A percentile compares a stretch with the other conserved stretches of the same genome.
Conservation (phyloP, 1,139 yeast genomes). For the Geotrichum europaeum region DNA sequence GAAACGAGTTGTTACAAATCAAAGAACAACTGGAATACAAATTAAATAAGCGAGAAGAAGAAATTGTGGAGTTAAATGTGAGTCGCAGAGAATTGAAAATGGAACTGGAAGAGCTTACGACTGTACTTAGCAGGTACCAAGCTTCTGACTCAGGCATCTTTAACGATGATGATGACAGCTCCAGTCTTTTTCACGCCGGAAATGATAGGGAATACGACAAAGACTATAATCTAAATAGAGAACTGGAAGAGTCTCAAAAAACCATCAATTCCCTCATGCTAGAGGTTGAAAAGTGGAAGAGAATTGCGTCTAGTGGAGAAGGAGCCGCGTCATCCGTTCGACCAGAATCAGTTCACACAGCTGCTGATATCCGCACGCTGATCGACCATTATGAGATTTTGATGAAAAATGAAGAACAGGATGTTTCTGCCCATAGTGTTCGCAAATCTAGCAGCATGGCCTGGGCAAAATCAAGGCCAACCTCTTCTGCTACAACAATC, state of each 20-base stretch:
- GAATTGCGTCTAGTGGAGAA: not conserved
- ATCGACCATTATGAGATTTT: slow-evolving; percentile 17
- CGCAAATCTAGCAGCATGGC: not conserved
- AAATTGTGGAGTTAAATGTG: not conserved
- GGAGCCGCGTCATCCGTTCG: not conserved
- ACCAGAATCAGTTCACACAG: not conserved
- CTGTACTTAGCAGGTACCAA: not conserved
- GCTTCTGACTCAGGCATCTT: not conserved
- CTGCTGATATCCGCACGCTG: slow-evolving; percentile 8
- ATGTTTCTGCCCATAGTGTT: not conserved
- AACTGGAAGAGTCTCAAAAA: not conserved
- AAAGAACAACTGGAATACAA: slow-evolving; percentile 1
- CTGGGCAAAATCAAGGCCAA: not conserved
- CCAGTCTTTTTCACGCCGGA: not conserved
- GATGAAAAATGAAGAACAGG: not conserved
- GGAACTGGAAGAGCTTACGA: slow-evolving; percentile 2
- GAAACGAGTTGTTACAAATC: slow-evolving; percentile 10
- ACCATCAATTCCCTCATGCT: not conserved
- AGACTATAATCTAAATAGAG: not conserved
- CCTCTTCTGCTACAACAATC: not conserved
- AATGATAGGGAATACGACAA: not conserved
- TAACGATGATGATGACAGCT: not conserved
- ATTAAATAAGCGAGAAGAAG: not conserved
- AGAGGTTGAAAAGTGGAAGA: not conserved
- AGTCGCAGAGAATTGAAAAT: slow-evolving; percentile 1